Conservation (phyloP, 2,329 filamentous ascomycete genomes). For the Apiospora pterosperma region DNA sequence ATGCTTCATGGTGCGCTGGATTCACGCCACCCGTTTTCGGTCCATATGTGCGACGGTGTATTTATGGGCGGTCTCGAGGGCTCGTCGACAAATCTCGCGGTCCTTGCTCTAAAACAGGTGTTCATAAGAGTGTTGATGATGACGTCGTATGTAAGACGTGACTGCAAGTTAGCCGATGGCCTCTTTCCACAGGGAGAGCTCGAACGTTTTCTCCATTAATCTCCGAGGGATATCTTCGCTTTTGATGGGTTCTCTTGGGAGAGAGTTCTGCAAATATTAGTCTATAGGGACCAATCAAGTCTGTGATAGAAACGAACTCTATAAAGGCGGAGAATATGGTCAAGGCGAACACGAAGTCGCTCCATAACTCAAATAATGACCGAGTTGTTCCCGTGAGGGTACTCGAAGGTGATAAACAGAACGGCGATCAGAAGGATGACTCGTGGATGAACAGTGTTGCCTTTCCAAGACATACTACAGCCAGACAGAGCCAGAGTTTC, state of each 20-base stretch:
- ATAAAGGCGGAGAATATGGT: not conserved
- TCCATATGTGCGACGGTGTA: not conserved
- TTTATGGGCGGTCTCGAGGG: not conserved
- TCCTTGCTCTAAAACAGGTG: not conserved
- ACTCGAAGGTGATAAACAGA: not conserved
- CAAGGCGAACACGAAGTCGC: not conserved
- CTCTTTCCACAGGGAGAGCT: not conserved
- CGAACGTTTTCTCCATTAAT: not conserved
- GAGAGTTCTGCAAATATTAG: not conserved
- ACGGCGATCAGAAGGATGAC: not conserved
- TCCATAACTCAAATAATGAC: not conserved
- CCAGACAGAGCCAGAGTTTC: not conserved
- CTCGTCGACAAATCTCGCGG: not conserved
- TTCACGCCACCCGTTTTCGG: not conserved
- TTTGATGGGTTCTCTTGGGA: not conserved
- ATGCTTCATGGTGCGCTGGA: not conserved
- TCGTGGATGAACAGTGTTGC: not conserved
- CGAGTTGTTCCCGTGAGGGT: not conserved
- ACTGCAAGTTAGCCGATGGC: not conserved
- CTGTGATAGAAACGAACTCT: not conserved
- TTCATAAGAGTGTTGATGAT: not conserved
- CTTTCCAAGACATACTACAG: not conserved
- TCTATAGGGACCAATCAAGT: too few relatives aligned
- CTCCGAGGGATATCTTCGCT: not conserved
- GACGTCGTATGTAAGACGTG: not conserved